Base-by-base conservation (phyloP, 306 rosid genomes). In the Sesbania bispinosa region DNA sequence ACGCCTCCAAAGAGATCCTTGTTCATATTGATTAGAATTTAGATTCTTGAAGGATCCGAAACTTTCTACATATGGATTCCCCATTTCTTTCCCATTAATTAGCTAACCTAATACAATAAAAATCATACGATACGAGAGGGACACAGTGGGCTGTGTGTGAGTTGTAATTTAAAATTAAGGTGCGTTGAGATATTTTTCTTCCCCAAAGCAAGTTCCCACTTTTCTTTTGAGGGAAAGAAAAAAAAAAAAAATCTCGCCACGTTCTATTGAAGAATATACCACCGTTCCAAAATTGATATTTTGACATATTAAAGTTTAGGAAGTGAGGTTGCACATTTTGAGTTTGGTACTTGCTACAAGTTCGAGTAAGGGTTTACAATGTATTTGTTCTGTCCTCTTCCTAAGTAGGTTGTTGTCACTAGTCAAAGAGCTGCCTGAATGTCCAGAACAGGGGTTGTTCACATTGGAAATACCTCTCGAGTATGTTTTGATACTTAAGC, bases 131-230 rank as follows among this genome's bases (percentile, higher is more conserved):
- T 35, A 15, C 16, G 51, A 43, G 4, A 62, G 26, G 2, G 24
- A 14, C 47, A 50, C 13, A 29, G 24, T 46, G 58, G 75, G 66
- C 10, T 47, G 38, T 71, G 50, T 21, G 20, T 80, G 62, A 67
- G 77, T 63, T 79, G 59, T 59, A 16, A 29, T 18, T 14, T 66
- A 48, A 45, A 20, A 71, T 32, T 30, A 39, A n/a, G n/a, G n/a
- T n/a, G n/a, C n/a, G n/a, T n/a, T 46, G 16, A 10, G 18, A 41
- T n/a, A 16, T 11, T 21, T 36, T 45, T 43, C 7, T 57, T 4
- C 9, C 8, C 15, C 8, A 42, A 64, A 23, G 18, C 69, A 71
- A 54, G 39, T 64, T 24, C 43, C 38, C 75, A 46, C 46, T 58
- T 63, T 51, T 53, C 57, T 5, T 27, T 51, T 15, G 7, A 10